Percentiles rank a stretch among this genome's conserved stretches.
Evolutionary conservation across 1,139 yeast species (phyloP).

Genomic region (Yamadazyma taylorii): DNA sequence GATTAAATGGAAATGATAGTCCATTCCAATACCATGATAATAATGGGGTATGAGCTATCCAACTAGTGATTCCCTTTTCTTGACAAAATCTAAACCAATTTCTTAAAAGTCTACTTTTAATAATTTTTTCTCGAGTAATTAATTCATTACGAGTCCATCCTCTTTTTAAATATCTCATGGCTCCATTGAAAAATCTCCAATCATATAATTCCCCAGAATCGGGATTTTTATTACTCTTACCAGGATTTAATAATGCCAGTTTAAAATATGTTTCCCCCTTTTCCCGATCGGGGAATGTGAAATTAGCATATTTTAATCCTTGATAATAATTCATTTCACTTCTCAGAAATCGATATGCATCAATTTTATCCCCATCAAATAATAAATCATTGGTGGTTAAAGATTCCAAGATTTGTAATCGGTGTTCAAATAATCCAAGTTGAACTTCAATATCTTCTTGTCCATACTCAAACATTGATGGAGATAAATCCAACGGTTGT

Average conservation of each 20-base stretch:
- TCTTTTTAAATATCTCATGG: constrained; percentile 25
- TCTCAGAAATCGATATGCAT: constrained; percentile 16
- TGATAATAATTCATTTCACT: constrained; percentile 27
- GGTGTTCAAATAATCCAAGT: constrained; percentile 20
- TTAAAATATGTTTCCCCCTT: constrained; percentile 34
- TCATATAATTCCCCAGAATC: constrained; percentile 43
- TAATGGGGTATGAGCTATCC: constrained; percentile 46
- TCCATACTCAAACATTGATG: constrained; percentile 24
- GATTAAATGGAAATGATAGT: constrained; percentile 37
- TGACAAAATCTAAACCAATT: constrained; percentile 36
- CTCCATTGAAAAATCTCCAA: constrained; percentile 49
- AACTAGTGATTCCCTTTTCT: constrained; percentile 32
- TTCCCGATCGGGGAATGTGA: constrained; percentile 15
- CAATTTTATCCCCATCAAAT: constrained; percentile 18
- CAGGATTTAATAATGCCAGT: constrained; percentile 30
- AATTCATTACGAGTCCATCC: constrained; percentile 32
- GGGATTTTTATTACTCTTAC: constrained; percentile 22
- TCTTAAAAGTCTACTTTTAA: constrained; percentile 29
- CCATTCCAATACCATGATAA: constrained; percentile 45
- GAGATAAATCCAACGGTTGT: constrained; percentile 20
- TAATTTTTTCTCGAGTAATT: constrained; percentile 23
- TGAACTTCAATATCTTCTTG: constrained; percentile 20
- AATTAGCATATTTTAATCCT: constrained; percentile 25
- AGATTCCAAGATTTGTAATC: constrained; percentile 11
- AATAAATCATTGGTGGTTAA: constrained; percentile 21